phyloP scores from a whole-genome alignment of 176 grass and related monocot genomes.

The Carex scoparia region DNA sequence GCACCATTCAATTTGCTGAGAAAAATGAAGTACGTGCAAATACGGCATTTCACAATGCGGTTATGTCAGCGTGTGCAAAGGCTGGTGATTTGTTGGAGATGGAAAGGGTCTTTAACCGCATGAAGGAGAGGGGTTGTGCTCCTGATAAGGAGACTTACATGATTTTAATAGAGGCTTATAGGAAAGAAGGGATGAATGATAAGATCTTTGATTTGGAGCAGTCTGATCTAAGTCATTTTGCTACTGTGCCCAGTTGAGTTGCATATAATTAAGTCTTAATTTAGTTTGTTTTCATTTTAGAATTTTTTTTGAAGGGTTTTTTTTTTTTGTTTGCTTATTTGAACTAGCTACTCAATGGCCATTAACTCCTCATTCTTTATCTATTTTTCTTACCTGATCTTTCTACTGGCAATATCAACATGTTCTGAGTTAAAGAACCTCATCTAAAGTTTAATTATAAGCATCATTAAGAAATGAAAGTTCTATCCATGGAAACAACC shows the following conservation, averaged over 20 bases:
- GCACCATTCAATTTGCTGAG: slow-evolving; percentile 77
- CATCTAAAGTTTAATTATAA: no score
- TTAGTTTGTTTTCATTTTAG: background rate
- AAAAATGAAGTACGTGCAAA: slow-evolving; percentile 42
- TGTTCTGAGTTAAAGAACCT: no score
- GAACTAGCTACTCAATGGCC: background rate
- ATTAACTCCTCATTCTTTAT: background rate
- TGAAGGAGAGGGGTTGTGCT: slow-evolving; percentile 63
- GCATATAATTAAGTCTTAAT: background rate
- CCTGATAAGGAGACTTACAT: slow-evolving; percentile 51
- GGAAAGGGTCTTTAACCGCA: slow-evolving; percentile 85
- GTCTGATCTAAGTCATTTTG: slow-evolving; percentile 43
- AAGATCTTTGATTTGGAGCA: slow-evolving; percentile 82
- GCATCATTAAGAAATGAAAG: no score
- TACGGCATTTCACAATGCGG: slow-evolving; percentile 61
- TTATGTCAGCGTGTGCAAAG: slow-evolving; percentile 63
- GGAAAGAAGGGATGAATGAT: slow-evolving; percentile 87
- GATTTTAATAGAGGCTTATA: slow-evolving; percentile 75
- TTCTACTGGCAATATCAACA: background rate
- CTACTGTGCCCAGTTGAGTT: slow-evolving; percentile 12
- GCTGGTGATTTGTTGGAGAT: slow-evolving; percentile 89
- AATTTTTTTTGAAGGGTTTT: background rate
- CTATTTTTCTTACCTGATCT: background rate
- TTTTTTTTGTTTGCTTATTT: background rate
- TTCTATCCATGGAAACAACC: no score